Evolutionary conservation across 768 basidiomycete species (phyloP), one percentile per base, ranked within the genome.

Genomic region (Saitozyma podzolica): DNA sequence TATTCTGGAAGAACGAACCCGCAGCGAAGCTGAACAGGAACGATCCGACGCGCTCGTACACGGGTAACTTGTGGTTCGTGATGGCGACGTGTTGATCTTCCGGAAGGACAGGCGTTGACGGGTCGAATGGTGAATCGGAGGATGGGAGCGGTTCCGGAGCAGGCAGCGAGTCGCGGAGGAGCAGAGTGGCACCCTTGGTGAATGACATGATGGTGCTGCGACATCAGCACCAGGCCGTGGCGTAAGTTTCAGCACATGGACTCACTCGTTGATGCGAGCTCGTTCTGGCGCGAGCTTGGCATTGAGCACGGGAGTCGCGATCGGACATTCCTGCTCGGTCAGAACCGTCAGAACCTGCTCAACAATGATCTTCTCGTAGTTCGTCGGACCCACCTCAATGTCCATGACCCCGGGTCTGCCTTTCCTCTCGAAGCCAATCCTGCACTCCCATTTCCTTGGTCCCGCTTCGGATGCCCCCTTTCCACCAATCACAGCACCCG

Each of bases 1-100:
- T 99, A 83, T 97, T 97, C 76, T 99, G 95, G 85, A 98, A 98
- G 83, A 98, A 99, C 5, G 91, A 89, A 52, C 89, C 87, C n/a
- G 80, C 78, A 3, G 76, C 64, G 65, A 80, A 80, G 13, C 64
- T 62, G 80, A 98, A 96, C 50, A 88, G 78, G 76, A 83, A 86
- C 64, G 85, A 80, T 9, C 91, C 93, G 29, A 98, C 90, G 52
- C 85, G 84, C 79, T 96, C 94, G 58, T 92, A 89, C 0, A 95
- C 86, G 9, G 83, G 86, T 11, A 83, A 86, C 62, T 88, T 88
- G 75, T 92, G 91, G 75, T 92, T 84, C 0, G 91, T 89, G 60
- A 96, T 83, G 75, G 92, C 94, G 57, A 93, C 75, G 70, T 93
- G 89, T 10, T 68, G 50, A 14, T 76, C 70, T 41, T 83, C 65